Conservation (phyloP, 495 filamentous ascomycete species). For the Neurospora cerealis region DNA sequence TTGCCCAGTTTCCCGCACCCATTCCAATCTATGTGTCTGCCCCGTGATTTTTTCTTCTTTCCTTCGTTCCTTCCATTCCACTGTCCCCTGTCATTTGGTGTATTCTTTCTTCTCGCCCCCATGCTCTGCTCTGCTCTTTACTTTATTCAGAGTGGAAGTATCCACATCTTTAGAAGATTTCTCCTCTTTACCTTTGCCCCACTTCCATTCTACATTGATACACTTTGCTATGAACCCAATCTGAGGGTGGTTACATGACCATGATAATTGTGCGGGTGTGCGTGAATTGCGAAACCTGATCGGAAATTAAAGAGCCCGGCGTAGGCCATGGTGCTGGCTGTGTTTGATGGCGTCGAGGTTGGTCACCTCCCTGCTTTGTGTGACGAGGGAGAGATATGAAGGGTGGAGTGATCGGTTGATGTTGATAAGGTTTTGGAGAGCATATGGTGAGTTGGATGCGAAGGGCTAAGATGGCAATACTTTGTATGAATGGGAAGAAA, state of each 20-base stretch:
- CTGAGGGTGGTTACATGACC: no score
- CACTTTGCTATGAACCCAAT: no score
- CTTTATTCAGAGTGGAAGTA: not conserved
- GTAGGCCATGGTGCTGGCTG: not conserved
- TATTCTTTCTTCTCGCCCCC: no score
- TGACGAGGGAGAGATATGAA: not conserved
- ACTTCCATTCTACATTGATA: no score
- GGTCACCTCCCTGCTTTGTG: not conserved
- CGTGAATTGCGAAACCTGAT: not conserved
- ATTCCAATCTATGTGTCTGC: not conserved
- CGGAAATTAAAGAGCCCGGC: not conserved
- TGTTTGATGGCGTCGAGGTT: not conserved
- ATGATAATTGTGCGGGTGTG: not conserved
- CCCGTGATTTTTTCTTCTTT: not conserved
- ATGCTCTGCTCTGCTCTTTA: not conserved
- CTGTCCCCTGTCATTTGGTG: not conserved
- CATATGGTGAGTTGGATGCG: not conserved
- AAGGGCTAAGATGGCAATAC: no score
- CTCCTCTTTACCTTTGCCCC: not conserved
- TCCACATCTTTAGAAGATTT: not conserved
- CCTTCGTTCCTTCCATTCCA: not conserved
- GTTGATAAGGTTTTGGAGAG: not conserved
- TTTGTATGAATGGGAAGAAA: not conserved
- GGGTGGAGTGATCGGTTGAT: not conserved
- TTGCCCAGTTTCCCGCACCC: not conserved